A percentile compares a stretch with the other conserved stretches of the same genome.
Conservation (phyloP, 768 basidiomycete species). For the Mycena sanguinolenta region DNA sequence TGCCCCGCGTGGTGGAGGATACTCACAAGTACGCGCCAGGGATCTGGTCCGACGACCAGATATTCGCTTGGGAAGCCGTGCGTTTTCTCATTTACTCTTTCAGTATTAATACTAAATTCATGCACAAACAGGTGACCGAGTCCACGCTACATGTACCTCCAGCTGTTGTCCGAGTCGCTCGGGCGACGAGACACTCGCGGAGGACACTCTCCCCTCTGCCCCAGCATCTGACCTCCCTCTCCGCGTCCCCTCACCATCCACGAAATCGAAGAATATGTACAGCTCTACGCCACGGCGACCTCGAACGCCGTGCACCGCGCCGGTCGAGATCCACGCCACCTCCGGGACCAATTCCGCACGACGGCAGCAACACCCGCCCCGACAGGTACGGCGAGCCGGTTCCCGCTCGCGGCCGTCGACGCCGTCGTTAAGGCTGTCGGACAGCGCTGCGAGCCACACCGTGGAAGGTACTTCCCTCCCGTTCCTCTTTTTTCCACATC, state of each 20-base stretch:
- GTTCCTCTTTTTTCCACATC: constrained; percentile 29
- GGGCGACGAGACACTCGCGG: constrained; percentile 50
- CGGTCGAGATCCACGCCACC: constrained; percentile 61
- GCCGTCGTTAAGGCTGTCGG: constrained; percentile 61
- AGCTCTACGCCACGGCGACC: constrained; percentile 58
- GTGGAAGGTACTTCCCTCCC: constrained; percentile 42
- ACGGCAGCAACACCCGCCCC: constrained; percentile 55
- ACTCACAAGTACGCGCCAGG: constrained; percentile 52
- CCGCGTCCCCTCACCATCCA: constrained; percentile 45
- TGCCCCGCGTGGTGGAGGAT: constrained; percentile 48
- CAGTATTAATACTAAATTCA: background rate
- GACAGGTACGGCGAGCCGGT: constrained; percentile 48
- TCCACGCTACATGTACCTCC: constrained; percentile 54
- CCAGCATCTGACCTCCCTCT: constrained; percentile 42
- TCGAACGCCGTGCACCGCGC: constrained; percentile 60
- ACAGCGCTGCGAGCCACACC: constrained; percentile 55
- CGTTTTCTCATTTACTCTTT: constrained; percentile 12
- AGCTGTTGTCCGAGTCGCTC: constrained; percentile 66
- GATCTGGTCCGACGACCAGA: constrained; percentile 59
- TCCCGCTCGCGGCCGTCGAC: too few species aligned
- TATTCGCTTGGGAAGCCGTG: constrained; percentile 60
- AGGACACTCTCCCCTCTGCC: constrained; percentile 45
- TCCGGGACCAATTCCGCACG: constrained; percentile 63
- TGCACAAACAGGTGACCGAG: constrained; percentile 27
- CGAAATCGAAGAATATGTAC: constrained; percentile 52